Percentiles rank a stretch among this genome's conserved stretches.
Conservation (phyloP, 768 basidiomycete species). For the Paxillus rubicundulus region DNA sequence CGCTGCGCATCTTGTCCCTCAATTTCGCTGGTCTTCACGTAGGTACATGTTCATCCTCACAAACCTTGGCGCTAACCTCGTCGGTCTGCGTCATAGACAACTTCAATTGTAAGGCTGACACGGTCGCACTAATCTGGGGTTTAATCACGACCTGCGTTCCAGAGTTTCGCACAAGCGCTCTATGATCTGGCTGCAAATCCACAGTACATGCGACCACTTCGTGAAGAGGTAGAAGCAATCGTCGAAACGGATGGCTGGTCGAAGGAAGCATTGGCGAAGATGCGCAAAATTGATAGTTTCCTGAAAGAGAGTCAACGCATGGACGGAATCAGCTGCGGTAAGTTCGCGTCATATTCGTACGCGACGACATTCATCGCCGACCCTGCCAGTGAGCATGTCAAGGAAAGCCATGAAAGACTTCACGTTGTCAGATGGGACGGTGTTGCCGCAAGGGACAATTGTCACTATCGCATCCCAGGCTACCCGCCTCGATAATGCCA, state of each 20-base stretch:
- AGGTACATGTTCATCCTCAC: too few relatives aligned
- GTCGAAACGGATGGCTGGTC: constrained; percentile 25
- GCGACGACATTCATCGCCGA: not conserved
- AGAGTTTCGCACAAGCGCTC: constrained; percentile 35
- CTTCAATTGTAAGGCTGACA: constrained; percentile 11
- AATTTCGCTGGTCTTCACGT: too few relatives aligned
- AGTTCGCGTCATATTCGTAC: not conserved
- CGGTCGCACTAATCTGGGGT: not conserved
- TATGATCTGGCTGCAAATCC: constrained; percentile 34
- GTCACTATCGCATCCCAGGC: constrained; percentile 22
- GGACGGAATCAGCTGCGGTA: constrained; percentile 25
- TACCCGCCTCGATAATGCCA: constrained; percentile 10
- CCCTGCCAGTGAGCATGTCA: constrained; percentile 24
- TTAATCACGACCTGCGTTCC: not conserved
- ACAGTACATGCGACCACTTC: constrained; percentile 29
- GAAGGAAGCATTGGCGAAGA: constrained; percentile 23
- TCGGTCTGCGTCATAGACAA: constrained; percentile 12
- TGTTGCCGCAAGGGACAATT: constrained; percentile 30
- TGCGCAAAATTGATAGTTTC: constrained; percentile 42
- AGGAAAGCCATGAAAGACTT: constrained; percentile 30
- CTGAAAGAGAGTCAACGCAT: constrained; percentile 33
- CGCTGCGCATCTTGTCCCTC: too few relatives aligned
- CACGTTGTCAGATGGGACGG: constrained; percentile 36
- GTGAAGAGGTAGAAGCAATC: constrained; percentile 34
- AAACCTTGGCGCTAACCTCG: not conserved